These are phyloP conservation scores for Cystobasidium onofrii DNA, from an alignment of 768 basidiomycete species.

Conservation along the genomic window DNA sequence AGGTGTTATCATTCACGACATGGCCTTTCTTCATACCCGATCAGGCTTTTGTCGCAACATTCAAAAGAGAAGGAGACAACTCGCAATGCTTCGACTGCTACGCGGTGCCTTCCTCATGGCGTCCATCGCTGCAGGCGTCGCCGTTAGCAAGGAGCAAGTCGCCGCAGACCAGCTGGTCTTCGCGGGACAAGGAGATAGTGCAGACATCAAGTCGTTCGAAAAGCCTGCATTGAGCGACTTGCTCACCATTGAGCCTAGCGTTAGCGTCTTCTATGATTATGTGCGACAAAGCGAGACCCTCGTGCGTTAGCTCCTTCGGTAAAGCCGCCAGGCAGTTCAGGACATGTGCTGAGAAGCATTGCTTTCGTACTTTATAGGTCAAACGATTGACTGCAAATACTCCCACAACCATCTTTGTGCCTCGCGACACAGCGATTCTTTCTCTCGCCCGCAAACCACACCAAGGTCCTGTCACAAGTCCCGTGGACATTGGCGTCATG, in stretches of 20 bases:
- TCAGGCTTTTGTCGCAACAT: neutral
- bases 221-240: constrained; percentile 13
- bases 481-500: neutral
- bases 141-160: neutral
- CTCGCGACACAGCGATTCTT: constrained; percentile 7
- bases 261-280: constrained; percentile 24
- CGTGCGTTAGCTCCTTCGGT: too few species aligned
- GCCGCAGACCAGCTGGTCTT: constrained; percentile 11
- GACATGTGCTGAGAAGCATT: too few species aligned
- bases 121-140: neutral
- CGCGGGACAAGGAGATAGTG: neutral
- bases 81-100: neutral
- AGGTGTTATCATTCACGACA: too few species aligned
- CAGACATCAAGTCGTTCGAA: constrained; percentile 3
- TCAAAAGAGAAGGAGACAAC: neutral
- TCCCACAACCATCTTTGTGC: constrained; percentile 19
- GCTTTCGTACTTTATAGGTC: neutral
- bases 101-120: neutral
- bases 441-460: constrained; percentile 18
- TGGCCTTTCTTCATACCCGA: neutral
- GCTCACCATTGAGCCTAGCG: neutral
- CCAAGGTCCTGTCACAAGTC: neutral
- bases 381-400: neutral
- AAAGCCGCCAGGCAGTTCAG: too few species aligned
- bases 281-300: constrained; percentile 2